Evolutionary conservation across 345 rosid genomes (phyloP).

Genomic region (Limnanthes douglasii): DNA sequence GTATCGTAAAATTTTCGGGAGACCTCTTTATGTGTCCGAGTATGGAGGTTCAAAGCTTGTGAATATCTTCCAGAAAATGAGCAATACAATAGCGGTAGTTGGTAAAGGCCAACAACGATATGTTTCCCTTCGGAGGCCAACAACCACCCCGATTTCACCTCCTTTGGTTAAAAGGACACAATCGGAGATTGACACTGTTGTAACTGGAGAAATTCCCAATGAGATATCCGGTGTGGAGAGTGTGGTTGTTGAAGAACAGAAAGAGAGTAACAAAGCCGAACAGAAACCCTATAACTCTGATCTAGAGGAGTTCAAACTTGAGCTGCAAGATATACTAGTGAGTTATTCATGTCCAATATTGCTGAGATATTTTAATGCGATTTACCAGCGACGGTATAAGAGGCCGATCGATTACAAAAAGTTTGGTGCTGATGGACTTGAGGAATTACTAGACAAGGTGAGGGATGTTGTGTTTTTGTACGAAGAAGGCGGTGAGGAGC

Average conservation of each 20-base stretch:
- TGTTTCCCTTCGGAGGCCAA: conserved; percentile 43
- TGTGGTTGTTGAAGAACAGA: conserved; percentile 22
- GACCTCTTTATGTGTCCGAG: conserved; percentile 68
- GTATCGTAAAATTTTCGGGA: conserved; percentile 61
- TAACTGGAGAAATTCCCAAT: too few species aligned
- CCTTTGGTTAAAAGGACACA: conserved; percentile 26
- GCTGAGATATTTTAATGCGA: conserved; percentile 63
- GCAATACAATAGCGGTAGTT: conserved; percentile 44
- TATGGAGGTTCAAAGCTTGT: conserved; percentile 68
- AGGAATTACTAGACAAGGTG: conserved; percentile 59
- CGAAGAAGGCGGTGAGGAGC: conserved; percentile 51
- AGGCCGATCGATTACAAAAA: conserved; percentile 35
- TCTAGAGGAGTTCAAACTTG: conserved; percentile 57
- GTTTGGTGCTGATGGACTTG: conserved; percentile 52
- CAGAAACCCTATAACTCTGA: conserved; percentile 11
- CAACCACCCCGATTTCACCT: conserved; percentile 36
- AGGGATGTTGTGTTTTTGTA: conserved; percentile 47
- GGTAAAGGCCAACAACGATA: conserved; percentile 63
- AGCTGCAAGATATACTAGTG: conserved; percentile 79
- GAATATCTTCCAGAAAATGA: conserved; percentile 79
- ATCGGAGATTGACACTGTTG: too few species aligned
- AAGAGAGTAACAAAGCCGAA: conserved; percentile 16
- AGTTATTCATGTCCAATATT: conserved; percentile 63
- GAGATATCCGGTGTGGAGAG: conserved; percentile 57
- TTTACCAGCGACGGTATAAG: conserved; percentile 80